A percentile compares a stretch with the other conserved stretches of the same genome.
Evolutionary conservation across 2,329 filamentous ascomycete genomes (phyloP).

Genomic region (Calonectria honghensis): DNA sequence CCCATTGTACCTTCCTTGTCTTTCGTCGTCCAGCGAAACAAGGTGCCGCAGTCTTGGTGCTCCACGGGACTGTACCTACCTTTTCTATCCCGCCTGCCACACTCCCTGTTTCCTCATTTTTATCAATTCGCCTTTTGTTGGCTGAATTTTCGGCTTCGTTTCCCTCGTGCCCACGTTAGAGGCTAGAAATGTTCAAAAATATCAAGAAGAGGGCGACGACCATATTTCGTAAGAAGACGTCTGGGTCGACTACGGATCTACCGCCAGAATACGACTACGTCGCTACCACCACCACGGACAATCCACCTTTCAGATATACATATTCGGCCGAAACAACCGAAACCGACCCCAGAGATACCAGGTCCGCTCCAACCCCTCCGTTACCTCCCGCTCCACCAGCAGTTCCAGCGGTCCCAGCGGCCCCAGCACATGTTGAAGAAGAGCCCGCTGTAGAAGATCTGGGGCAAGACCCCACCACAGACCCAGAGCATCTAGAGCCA

Average conservation of each 20-base stretch:
- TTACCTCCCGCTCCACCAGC: conserved; percentile 25
- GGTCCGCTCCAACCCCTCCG: conserved; percentile 20
- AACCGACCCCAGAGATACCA: conserved; percentile 14
- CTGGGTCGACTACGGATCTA: conserved; percentile 40
- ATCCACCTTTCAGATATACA: conserved; percentile 26
- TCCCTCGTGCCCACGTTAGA: conserved; percentile 6
- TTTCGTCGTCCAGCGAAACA: neutral
- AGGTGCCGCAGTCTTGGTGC: conserved; percentile 7
- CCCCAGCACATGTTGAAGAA: neutral
- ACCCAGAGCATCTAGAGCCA: conserved; percentile 20
- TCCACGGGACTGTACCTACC: conserved; percentile 6
- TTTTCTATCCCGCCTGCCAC: neutral
- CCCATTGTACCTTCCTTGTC: conserved; percentile 8
- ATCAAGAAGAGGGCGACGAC: conserved; percentile 51
- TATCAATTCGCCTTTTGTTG: neutral
- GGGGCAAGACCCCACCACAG: conserved; percentile 18
- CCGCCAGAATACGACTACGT: conserved; percentile 28
- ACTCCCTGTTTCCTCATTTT: neutral
- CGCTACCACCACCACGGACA: conserved; percentile 19
- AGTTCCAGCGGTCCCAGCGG: neutral
- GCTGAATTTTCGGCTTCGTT: neutral
- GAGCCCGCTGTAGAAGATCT: neutral
- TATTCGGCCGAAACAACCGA: conserved; percentile 30
- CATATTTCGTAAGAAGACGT: conserved; percentile 50
- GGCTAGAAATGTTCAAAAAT: conserved; percentile 52